phyloP scores from a whole-genome alignment of 1,284 basidiomycete genomes.

The Boletus semigastroideus region DNA sequence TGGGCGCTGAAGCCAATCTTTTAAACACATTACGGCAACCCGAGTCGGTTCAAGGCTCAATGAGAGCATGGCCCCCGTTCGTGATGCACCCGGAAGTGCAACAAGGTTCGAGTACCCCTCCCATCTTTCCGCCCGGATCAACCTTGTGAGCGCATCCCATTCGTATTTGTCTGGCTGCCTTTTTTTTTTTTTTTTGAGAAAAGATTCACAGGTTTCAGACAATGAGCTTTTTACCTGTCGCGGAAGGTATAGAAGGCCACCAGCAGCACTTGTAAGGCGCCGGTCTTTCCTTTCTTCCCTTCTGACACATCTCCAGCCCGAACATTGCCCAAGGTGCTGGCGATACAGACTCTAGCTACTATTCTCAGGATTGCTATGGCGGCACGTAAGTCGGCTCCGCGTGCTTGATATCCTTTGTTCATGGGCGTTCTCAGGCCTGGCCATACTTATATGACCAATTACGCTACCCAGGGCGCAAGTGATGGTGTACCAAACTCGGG shows the following conservation, averaged over 20 bases:
- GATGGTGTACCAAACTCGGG: slow-evolving; percentile 8
- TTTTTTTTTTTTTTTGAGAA: background rate
- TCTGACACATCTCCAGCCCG: slow-evolving; percentile 11
- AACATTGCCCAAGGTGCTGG: slow-evolving; percentile 3
- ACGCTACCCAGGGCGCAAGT: background rate
- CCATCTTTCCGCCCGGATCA: slow-evolving; percentile 1
- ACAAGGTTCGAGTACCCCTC: slow-evolving; percentile 5
- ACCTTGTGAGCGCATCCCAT: slow-evolving; percentile 14
- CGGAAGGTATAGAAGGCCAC: slow-evolving; percentile 4
- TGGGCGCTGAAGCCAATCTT: background rate
- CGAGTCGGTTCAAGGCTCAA: background rate
- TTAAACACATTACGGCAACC: slow-evolving; percentile 11
- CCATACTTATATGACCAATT: slow-evolving; percentile 9
- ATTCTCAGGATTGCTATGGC: slow-evolving; percentile 7
- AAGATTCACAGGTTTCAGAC: slow-evolving; percentile 10
- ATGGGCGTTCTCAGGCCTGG: slow-evolving; percentile 8
- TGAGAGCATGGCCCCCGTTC: slow-evolving; percentile 1
- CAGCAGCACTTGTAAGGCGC: slow-evolving; percentile 17
- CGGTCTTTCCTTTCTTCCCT: background rate
- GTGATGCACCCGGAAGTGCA: slow-evolving; percentile 1
- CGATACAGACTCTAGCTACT: slow-evolving; percentile 2
- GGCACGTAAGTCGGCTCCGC: slow-evolving; percentile 14
- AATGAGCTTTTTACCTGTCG: background rate
- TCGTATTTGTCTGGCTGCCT: background rate
- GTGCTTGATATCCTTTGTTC: background rate